Evolutionary conservation across 257 asterid species (phyloP).

Genomic region (Solanum gandarillasii): DNA sequence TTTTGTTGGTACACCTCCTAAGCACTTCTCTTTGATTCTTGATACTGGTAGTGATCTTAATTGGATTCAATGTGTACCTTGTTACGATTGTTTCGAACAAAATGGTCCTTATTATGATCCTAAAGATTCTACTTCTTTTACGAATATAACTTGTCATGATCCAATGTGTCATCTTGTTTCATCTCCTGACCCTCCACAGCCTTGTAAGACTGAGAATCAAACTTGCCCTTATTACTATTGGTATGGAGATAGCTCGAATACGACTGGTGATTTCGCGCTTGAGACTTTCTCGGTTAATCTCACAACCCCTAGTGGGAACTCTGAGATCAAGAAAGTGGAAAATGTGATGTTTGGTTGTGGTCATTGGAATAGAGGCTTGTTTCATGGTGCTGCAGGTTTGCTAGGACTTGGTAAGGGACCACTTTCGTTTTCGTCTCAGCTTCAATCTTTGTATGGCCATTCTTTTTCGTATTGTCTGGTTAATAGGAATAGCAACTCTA

Average conservation of each 20-base stretch:
- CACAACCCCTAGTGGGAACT: slow-evolving; percentile 31
- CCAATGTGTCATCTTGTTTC: slow-evolving; percentile 63
- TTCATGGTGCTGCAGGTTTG: slow-evolving; percentile 92
- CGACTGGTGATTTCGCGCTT: slow-evolving; percentile 76
- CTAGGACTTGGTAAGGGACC: slow-evolving; percentile 81
- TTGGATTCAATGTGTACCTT: slow-evolving; percentile 90
- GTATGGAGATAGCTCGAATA: slow-evolving; percentile 91
- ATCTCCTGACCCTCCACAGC: slow-evolving; percentile 60
- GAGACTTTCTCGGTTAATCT: slow-evolving; percentile 81
- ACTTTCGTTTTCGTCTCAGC: slow-evolving; percentile 69
- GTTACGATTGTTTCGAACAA: slow-evolving; percentile 84
- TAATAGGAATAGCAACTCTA: slow-evolving; percentile 61
- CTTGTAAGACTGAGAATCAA: slow-evolving; percentile 34
- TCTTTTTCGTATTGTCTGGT: slow-evolving; percentile 84
- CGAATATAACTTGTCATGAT: slow-evolving; percentile 55
- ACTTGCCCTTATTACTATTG: slow-evolving; percentile 83
- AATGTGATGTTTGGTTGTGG: slow-evolving; percentile 93
- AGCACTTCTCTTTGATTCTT: slow-evolving; percentile 67
- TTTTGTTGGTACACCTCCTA: slow-evolving; percentile 84
- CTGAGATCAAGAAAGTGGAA: slow-evolving; percentile 39
- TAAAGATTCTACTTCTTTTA: slow-evolving; percentile 32
- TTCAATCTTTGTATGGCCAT: slow-evolving; percentile 54
- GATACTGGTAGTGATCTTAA: slow-evolving; percentile 94
- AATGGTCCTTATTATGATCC: slow-evolving; percentile 68
- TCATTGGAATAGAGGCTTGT: slow-evolving; percentile 87